phyloP scores from a whole-genome alignment of 139 green algal genomes.

The Coelastrella sp. region DNA sequence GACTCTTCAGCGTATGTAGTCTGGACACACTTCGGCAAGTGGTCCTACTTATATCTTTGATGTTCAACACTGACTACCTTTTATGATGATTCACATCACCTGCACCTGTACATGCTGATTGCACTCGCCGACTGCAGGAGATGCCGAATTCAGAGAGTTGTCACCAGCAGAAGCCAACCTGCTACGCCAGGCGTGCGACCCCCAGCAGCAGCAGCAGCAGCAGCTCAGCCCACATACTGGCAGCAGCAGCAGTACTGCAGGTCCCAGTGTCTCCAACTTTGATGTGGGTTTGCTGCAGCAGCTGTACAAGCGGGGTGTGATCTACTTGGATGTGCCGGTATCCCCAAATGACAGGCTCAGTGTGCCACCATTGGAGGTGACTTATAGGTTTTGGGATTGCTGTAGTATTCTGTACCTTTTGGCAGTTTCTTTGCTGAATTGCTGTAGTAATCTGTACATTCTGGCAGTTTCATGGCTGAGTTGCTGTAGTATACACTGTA shows the following conservation, averaged over 20 bases:
- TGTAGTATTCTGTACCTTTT: background rate
- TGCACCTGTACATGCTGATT: background rate
- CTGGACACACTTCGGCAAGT: too few relatives aligned
- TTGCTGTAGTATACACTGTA: too few relatives aligned
- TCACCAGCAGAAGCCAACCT: conserved; percentile 77
- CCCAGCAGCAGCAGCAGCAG: background rate
- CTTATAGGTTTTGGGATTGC: background rate
- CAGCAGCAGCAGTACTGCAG: background rate
- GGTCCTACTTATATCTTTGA: too few relatives aligned
- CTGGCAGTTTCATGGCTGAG: too few relatives aligned
- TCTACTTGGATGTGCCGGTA: conserved; percentile 93
- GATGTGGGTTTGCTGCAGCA: conserved; percentile 47
- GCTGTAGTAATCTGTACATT: too few relatives aligned
- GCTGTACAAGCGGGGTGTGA: conserved; percentile 76
- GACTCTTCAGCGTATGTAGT: too few relatives aligned
- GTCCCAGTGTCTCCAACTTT: conserved; percentile 2
- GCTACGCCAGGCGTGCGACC: conserved; percentile 58
- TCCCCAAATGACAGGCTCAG: conserved; percentile 83
- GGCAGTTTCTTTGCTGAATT: too few relatives aligned
- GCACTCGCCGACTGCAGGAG: conserved; percentile 75
- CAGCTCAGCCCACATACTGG: background rate
- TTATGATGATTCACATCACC: too few relatives aligned
- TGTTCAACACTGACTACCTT: too few relatives aligned
- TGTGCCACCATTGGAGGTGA: conserved; percentile 88
- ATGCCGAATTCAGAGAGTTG: conserved; percentile 84